Evolutionary conservation across 768 basidiomycete species (phyloP), one percentile per base, ranked within the genome.

Genomic region (Leccinum pellstonianum): DNA sequence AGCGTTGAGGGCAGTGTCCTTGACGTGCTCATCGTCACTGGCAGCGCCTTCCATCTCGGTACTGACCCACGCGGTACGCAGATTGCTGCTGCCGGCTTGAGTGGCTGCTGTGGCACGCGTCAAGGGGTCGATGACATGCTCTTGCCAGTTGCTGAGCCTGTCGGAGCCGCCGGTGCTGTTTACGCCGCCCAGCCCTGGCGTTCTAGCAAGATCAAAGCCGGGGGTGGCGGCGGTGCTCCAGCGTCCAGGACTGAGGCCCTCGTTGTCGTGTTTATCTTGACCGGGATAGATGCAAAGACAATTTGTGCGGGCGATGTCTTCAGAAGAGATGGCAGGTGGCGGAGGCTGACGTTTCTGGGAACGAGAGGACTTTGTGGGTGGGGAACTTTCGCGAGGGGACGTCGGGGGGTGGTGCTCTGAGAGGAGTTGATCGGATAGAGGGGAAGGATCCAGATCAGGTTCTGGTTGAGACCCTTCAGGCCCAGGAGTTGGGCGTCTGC

Each of bases 221-320:
- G 91, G 90, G 0, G 90, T 91, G 5, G 90, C 89, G 12, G 82
- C 80, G 0, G 86, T 91, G 63, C 88, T 90, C 91, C 90, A 92
- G 46, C 77, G 79, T 3, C 83, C 86, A 27, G 86, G 83, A 17
- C 78, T 83, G 14, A 75, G 71, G 8, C 48, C 65, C n/a, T 66
- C 70, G 50, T 62, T 79, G 69, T 60, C 72, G 62, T 68, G 70
- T 58, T 62, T 68, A 17, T 66, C 71, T 25, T 67, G 60, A 4
- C 64, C 54, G 2, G 66, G 60, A 21, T 64, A 41, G 29, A 69
- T 63, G 1, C 67, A 66, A n/a, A 73, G 66, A n/a, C 55, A 66
- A 57, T 75, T 69, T 29, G 73, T 69, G 12, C 68, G 69, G 9
- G 61, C 66, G 38, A 76, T 68, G 56, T 75, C 70, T 27, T 54